These are phyloP conservation scores for Sonneratia caseolaris DNA, from an alignment of 345 rosid genomes.

Conservation along the genomic window DNA sequence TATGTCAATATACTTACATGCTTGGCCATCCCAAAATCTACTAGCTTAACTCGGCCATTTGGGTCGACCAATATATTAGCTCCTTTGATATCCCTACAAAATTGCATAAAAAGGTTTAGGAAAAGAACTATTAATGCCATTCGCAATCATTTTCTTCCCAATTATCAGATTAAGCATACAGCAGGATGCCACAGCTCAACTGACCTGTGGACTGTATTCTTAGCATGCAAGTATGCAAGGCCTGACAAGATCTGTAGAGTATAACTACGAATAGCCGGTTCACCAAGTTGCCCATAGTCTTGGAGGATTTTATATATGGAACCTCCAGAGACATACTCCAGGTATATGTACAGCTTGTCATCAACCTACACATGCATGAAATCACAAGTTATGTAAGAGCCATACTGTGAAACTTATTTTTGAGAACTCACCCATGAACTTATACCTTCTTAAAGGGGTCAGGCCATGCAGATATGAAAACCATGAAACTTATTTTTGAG, in stretches of 20 bases:
- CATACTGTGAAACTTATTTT: neutral
- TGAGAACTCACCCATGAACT: neutral
- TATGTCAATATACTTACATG: constrained; percentile 37
- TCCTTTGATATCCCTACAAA: constrained; percentile 67
- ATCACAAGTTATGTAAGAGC: neutral
- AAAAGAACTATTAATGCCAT: neutral
- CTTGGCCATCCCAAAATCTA: constrained; percentile 87
- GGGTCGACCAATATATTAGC: constrained; percentile 77
- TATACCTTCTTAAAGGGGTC: neutral
- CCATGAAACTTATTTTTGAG: neutral
- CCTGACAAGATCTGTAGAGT: constrained; percentile 73
- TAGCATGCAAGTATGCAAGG: constrained; percentile 59
- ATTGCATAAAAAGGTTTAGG: neutral
- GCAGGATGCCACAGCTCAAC: neutral
- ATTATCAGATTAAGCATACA: neutral
- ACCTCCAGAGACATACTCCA: constrained; percentile 77
- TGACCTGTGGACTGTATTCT: constrained; percentile 65
- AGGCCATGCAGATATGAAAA: neutral
- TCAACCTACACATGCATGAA: constrained; percentile 34
- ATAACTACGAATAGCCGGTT: constrained; percentile 54
- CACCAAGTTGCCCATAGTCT: constrained; percentile 65
- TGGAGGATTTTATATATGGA: constrained; percentile 72
- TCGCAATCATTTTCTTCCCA: neutral
- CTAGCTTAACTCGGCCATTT: constrained; percentile 62
- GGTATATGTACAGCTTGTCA: constrained; percentile 56